Conservation (phyloP, 2,329 filamentous ascomycete genomes). For the Alternaria sp. region DNA sequence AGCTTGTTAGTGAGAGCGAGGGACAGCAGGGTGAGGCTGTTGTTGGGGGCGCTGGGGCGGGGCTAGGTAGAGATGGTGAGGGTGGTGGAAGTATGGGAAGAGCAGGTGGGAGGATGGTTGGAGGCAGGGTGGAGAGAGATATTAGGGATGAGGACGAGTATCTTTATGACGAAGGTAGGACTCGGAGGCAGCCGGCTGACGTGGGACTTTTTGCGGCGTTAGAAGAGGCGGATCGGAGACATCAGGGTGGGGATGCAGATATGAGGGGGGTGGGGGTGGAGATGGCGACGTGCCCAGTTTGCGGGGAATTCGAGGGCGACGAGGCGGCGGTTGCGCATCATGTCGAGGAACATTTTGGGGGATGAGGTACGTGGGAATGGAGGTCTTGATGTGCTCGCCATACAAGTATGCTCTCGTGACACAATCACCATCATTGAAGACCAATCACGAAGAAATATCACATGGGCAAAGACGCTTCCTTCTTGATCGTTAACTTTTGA, state of each 20-base stretch:
- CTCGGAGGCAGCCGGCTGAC: conserved; percentile 5
- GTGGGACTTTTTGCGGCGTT: conserved; percentile 29
- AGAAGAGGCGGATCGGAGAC: conserved; percentile 33
- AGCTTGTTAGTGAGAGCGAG: conserved; percentile 52
- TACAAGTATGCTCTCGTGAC: neutral
- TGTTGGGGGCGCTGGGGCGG: conserved; percentile 30
- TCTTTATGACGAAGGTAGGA: conserved; percentile 33
- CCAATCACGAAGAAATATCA: neutral
- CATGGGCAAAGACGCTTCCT: neutral
- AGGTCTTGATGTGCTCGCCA: neutral
- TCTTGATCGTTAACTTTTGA: neutral
- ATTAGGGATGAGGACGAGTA: conserved; percentile 39
- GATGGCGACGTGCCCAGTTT: conserved; percentile 65
- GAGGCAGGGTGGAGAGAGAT: conserved; percentile 33
- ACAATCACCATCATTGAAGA: neutral
- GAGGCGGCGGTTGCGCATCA: conserved; percentile 72
- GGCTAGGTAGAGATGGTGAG: conserved; percentile 37
- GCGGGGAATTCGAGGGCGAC: conserved; percentile 70
- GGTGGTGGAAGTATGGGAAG: conserved; percentile 7
- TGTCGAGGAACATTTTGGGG: conserved; percentile 63
- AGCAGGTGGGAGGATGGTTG: conserved; percentile 10
- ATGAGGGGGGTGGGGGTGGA: conserved; percentile 29
- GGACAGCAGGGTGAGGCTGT: conserved; percentile 30
- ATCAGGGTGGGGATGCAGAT: conserved; percentile 28
- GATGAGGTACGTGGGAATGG: neutral